A percentile compares a stretch with the other conserved stretches of the same genome.
These are phyloP conservation scores for Corymbia citriodora DNA, from an alignment of 441 rosid species.

Conservation along the genomic window DNA sequence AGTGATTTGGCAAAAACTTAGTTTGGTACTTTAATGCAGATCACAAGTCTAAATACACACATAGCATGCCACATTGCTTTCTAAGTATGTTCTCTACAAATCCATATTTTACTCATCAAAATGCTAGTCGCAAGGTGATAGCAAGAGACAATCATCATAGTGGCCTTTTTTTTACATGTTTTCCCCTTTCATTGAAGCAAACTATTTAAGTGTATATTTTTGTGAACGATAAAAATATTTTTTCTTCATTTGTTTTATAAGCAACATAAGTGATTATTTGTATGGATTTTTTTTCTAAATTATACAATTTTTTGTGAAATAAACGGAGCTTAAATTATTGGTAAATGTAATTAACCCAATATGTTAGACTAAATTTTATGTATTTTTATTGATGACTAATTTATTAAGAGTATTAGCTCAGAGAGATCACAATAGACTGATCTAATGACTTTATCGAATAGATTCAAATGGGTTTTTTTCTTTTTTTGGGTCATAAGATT, in stretches of 20 bases:
- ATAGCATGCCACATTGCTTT: background rate
- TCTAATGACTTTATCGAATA: background rate
- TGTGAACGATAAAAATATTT: too few species aligned
- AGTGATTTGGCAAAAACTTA: background rate
- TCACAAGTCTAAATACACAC: background rate
- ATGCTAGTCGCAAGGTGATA: background rate
- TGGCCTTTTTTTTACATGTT: background rate
- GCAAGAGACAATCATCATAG: background rate
- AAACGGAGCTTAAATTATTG: background rate
- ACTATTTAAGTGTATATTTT: background rate
- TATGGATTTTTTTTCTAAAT: too few species aligned
- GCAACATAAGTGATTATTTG: background rate
- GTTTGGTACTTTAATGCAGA: background rate
- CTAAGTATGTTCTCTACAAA: background rate
- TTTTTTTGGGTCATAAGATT: background rate
- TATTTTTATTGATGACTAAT: background rate
- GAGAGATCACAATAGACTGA: background rate
- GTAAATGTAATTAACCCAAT: background rate
- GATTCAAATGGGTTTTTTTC: background rate
- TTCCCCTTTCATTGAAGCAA: background rate
- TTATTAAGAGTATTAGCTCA: background rate
- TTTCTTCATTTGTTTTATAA: background rate
- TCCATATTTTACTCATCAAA: background rate
- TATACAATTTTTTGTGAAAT: background rate
- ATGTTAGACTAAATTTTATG: background rate